Conservation (phyloP, 148 eudicot genomes). For the Camellia lanceoleosa region DNA sequence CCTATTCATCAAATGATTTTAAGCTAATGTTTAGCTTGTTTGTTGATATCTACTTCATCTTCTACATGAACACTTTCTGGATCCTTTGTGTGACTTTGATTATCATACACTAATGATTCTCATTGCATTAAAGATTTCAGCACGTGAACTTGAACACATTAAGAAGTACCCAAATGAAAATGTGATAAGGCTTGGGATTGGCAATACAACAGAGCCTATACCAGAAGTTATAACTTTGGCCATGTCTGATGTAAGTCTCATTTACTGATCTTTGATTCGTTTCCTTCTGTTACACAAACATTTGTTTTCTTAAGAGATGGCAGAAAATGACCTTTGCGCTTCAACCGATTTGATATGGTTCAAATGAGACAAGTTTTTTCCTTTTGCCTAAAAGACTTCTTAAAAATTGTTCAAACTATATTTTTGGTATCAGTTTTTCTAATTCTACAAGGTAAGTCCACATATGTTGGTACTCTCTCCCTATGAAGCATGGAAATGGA, state of each 20-base stretch:
- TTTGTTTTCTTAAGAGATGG: neutral
- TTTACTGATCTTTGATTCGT: neutral
- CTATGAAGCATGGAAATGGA: neutral
- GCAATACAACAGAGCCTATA: slow-evolving; percentile 81
- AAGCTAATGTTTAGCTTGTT: neutral
- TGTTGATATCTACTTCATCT: neutral
- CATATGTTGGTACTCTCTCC: neutral
- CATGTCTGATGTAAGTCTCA: slow-evolving; percentile 61
- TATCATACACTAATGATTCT: neutral
- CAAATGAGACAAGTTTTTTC: neutral
- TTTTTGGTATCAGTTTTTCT: neutral
- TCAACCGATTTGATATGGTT: neutral
- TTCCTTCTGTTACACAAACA: neutral
- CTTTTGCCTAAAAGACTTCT: neutral
- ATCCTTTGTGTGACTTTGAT: neutral
- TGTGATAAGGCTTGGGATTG: slow-evolving; percentile 75
- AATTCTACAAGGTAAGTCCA: neutral
- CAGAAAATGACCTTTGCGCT: neutral
- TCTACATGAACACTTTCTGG: neutral
- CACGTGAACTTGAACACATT: slow-evolving; percentile 49
- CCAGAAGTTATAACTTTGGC: slow-evolving; percentile 53
- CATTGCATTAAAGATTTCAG: slow-evolving; percentile 32
- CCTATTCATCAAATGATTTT: neutral
- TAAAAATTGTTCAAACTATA: neutral
- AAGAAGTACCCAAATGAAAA: slow-evolving; percentile 68